Evolutionary conservation across 2,329 filamentous ascomycete genomes (phyloP).

Genomic region (Epichloe typhina): DNA sequence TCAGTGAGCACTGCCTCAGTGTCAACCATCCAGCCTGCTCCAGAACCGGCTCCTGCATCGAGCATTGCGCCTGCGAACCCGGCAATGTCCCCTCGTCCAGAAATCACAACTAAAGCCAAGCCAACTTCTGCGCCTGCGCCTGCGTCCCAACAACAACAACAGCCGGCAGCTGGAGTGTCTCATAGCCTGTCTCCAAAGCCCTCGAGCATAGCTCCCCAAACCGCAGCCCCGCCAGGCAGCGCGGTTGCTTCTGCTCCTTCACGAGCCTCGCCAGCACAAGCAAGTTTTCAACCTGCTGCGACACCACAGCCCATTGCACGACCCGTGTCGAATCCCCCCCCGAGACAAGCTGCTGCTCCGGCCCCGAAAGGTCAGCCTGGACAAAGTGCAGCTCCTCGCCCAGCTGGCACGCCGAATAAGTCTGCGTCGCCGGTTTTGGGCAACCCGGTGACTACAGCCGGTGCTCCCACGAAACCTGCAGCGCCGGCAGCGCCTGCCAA

Average conservation of each 20-base stretch:
- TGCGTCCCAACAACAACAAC: neutral
- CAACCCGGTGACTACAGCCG: constrained; percentile 9
- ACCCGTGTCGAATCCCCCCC: constrained; percentile 12
- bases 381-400: neutral
- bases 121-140: neutral
- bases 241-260: constrained; percentile 2
- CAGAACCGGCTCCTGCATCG: neutral
- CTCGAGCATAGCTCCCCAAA: neutral
- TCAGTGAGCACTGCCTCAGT: neutral
- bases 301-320: constrained; percentile 11
- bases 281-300: constrained; percentile 10
- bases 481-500: constrained; percentile 8
- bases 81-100: constrained; percentile 7
- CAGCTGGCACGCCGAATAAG: constrained; percentile 3
- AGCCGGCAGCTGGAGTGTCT: neutral
- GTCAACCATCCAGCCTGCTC: neutral
- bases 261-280: constrained; percentile 3
- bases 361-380: constrained; percentile 7
- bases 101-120: neutral
- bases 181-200: neutral
- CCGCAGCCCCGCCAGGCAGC: neutral
- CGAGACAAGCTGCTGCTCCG: constrained; percentile 9
- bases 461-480: constrained; percentile 2
- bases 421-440: constrained; percentile 6
- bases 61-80: constrained; percentile 8